Conservation (phyloP, 176 grass and related monocot genomes). For the Ensete ventricosum region DNA sequence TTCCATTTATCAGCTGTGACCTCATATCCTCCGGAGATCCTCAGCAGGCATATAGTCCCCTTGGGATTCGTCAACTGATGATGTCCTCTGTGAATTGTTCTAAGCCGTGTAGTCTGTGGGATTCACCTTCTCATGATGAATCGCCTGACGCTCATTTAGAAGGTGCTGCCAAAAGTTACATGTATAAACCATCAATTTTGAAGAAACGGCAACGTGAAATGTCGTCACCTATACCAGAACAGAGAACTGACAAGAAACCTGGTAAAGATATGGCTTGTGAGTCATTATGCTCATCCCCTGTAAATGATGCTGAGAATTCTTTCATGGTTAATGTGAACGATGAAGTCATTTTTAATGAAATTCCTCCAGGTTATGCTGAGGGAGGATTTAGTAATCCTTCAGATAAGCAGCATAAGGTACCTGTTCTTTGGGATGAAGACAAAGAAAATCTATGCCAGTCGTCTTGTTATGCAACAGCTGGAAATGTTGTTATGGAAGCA, state of each 20-base stretch:
- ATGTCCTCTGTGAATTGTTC: constrained; percentile 55
- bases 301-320: constrained; percentile 13
- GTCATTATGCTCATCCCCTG: constrained; percentile 15
- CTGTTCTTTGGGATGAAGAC: constrained; percentile 22
- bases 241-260: constrained; percentile 42
- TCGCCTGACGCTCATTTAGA: constrained; percentile 54
- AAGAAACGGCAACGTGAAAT: constrained; percentile 77
- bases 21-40: constrained; percentile 68
- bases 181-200: constrained; percentile 66
- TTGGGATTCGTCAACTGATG: constrained; percentile 88
- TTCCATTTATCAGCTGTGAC: constrained; percentile 94
- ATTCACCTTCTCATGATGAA: constrained; percentile 39
- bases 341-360: constrained; percentile 7
- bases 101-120: constrained; percentile 63
- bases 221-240: constrained; percentile 60
- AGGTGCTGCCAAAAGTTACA: constrained; percentile 69
- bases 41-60: constrained; percentile 72
- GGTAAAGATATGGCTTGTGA: constrained; percentile 16
- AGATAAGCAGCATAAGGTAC: constrained; percentile 27
- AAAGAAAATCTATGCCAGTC: constrained; percentile 22
- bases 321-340: constrained; percentile 23
- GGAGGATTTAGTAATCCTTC: constrained; percentile 10
- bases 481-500: constrained; percentile 6
- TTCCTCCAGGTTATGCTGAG: not conserved
- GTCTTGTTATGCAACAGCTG: constrained; percentile 20